Percentiles rank a stretch among this genome's conserved stretches.
Evolutionary conservation across 345 rosid species (phyloP).

Genomic region (Pseudoturritis turrita): DNA sequence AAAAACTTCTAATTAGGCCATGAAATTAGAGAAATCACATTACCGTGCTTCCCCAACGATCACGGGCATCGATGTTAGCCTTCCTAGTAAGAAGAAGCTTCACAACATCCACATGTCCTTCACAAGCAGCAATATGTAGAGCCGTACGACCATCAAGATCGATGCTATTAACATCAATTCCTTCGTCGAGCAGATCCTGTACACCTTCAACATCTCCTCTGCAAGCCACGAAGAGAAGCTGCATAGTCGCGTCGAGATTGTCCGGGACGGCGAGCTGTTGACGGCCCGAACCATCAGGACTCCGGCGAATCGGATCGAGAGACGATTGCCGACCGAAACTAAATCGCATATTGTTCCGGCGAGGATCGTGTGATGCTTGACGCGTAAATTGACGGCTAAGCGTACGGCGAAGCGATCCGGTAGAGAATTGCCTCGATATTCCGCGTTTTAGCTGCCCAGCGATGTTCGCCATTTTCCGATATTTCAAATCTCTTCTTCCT

Average conservation of each 20-base stretch:
- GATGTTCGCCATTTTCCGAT: conserved; percentile 39
- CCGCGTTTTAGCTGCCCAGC: conserved; percentile 62
- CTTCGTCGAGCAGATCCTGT: conserved; percentile 72
- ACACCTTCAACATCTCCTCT: conserved; percentile 75
- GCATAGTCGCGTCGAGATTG: conserved; percentile 90
- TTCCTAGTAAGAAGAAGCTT: conserved; percentile 53
- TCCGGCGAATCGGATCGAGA: conserved; percentile 72
- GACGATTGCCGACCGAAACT: conserved; percentile 88
- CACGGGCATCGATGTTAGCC: conserved; percentile 92
- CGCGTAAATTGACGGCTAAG: conserved; percentile 58
- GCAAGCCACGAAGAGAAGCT: conserved; percentile 77
- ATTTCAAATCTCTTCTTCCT: neutral
- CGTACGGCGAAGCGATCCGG: conserved; percentile 57
- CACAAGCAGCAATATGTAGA: conserved; percentile 92
- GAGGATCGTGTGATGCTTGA: conserved; percentile 69
- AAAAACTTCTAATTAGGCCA: neutral
- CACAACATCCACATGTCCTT: conserved; percentile 85
- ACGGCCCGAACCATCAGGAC: conserved; percentile 28
- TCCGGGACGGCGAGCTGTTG: conserved; percentile 76
- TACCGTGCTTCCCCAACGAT: conserved; percentile 99
- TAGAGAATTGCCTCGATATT: conserved; percentile 75
- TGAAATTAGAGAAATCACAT: neutral
- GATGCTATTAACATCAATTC: conserved; percentile 79
- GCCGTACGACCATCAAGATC: conserved; percentile 96
- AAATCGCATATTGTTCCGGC: conserved; percentile 63